These are phyloP conservation scores for Amesomyces nigricolor DNA, from an alignment of 2,329 filamentous ascomycete genomes.

Conservation along the genomic window DNA sequence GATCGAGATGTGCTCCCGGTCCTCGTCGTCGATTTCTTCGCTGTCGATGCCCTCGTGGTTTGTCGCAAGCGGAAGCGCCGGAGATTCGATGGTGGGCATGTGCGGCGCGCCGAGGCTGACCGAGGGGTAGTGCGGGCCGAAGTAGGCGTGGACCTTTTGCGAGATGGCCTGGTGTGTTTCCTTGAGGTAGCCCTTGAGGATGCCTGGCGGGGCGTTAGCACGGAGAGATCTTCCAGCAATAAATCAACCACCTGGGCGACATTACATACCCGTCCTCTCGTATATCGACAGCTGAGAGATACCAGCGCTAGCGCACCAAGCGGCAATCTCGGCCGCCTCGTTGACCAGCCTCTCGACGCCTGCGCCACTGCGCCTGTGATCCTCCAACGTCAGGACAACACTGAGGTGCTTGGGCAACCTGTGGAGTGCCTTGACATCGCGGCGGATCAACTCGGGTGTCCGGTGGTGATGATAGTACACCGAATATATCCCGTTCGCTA, in stretches of 20 bases:
- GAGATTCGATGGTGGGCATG: constrained; percentile 51
- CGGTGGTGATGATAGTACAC: constrained; percentile 93
- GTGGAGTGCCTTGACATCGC: constrained; percentile 70
- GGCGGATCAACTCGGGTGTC: constrained; percentile 84
- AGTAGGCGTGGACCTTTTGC: constrained; percentile 79
- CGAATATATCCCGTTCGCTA: constrained; percentile 71
- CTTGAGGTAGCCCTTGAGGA: constrained; percentile 85
- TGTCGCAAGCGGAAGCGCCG: constrained; percentile 35
- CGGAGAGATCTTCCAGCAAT: background rate
- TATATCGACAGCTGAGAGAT: constrained; percentile 87
- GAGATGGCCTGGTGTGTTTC: constrained; percentile 74
- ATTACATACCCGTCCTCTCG: constrained; percentile 71
- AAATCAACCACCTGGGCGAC: background rate
- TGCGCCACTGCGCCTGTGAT: constrained; percentile 62
- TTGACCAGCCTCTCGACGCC: constrained; percentile 80
- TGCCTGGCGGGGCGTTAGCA: constrained; percentile 47
- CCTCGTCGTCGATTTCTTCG: constrained; percentile 29
- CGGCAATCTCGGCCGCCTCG: constrained; percentile 84
- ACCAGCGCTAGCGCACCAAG: constrained; percentile 87
- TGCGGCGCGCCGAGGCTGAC: constrained; percentile 70
- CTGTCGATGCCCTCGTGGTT: constrained; percentile 5
- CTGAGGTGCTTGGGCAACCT: constrained; percentile 81
- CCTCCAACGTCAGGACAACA: constrained; percentile 71
- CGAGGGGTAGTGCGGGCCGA: constrained; percentile 66
- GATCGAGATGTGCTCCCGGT: constrained; percentile 47